Evolutionary conservation across 352 stramenopile species (phyloP).

Genomic region (Phytophthora kernoviae): DNA sequence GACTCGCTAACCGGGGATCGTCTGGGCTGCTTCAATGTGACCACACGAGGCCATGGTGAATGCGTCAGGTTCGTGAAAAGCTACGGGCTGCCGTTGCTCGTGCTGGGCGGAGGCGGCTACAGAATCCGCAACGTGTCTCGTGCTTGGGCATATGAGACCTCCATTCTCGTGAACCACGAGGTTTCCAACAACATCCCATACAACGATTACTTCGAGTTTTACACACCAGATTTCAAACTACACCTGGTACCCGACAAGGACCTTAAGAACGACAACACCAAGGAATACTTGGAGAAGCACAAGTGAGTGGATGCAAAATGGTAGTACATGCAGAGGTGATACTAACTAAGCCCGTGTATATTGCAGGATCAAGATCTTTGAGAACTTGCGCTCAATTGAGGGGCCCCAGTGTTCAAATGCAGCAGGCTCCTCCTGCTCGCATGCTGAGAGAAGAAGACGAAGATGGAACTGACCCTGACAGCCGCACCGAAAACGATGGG

Average conservation of each 20-base stretch:
- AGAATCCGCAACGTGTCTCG: conserved; percentile 87
- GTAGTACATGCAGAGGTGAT: background rate
- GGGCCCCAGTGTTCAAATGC: conserved; percentile 83
- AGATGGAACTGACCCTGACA: conserved; percentile 64
- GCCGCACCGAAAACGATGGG: conserved; percentile 62
- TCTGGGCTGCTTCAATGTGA: conserved; percentile 98
- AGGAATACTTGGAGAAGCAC: conserved; percentile 81
- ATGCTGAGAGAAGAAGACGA: conserved; percentile 82
- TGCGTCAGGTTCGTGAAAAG: conserved; percentile 84
- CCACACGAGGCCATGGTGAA: conserved; percentile 75
- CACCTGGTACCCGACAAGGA: conserved; percentile 77
- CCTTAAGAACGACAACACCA: conserved; percentile 78
- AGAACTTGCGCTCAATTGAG: conserved; percentile 72
- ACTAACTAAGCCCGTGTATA: conserved; percentile 4
- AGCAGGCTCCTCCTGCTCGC: conserved; percentile 53
- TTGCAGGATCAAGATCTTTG: conserved; percentile 80
- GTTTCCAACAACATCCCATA: conserved; percentile 81
- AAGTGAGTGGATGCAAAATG: conserved; percentile 44
- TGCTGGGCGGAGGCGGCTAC: conserved; percentile 86
- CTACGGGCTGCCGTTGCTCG: conserved; percentile 80
- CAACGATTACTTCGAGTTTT: conserved; percentile 88
- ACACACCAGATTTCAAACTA: conserved; percentile 80
- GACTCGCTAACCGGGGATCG: conserved; percentile 97
- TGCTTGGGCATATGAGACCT: conserved; percentile 98
- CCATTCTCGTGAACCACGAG: conserved; percentile 85